These are phyloP conservation scores for Alternaria hordeiaustralica DNA, from an alignment of 2,329 filamentous ascomycete genomes.

Conservation along the genomic window DNA sequence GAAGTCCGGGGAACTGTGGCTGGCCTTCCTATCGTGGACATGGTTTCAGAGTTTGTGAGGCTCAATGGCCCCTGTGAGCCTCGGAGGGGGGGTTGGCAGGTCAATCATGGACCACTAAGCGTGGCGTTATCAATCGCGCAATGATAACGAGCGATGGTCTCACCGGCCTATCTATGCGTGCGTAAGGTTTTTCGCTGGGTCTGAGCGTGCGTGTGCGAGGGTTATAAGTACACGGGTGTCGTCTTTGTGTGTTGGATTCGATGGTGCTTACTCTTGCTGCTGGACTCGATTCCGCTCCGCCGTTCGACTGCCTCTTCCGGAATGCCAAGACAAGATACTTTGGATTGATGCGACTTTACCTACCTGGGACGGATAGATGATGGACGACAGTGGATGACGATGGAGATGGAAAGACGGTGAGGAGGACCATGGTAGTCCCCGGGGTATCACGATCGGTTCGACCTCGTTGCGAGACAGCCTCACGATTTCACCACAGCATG, in stretches of 20 bases:
- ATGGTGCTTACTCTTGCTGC: neutral
- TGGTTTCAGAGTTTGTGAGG: slow-evolving; percentile 3
- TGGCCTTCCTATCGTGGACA: neutral
- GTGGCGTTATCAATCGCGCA: slow-evolving; percentile 47
- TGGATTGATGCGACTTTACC: neutral
- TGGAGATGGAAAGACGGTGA: neutral
- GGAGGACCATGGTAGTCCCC: neutral
- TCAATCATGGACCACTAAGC: slow-evolving; percentile 25
- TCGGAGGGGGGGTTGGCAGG: neutral
- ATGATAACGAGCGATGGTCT: slow-evolving; percentile 47
- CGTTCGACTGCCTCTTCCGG: slow-evolving; percentile 8
- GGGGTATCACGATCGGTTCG: neutral
- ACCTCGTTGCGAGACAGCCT: neutral
- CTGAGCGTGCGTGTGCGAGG: neutral
- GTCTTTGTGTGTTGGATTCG: neutral
- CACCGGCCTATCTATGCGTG: slow-evolving; percentile 14
- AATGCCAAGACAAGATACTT: slow-evolving; percentile 13
- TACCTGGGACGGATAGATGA: slow-evolving; percentile 1
- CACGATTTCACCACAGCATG: neutral
- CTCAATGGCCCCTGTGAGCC: slow-evolving; percentile 20
- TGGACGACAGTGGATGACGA: neutral
- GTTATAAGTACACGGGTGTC: slow-evolving; percentile 21
- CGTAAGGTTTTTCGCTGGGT: neutral
- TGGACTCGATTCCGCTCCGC: slow-evolving; percentile 13
- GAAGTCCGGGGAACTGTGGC: neutral